These are phyloP conservation scores for Acer saccharum DNA, from an alignment of 345 rosid species.

Conservation along the genomic window DNA sequence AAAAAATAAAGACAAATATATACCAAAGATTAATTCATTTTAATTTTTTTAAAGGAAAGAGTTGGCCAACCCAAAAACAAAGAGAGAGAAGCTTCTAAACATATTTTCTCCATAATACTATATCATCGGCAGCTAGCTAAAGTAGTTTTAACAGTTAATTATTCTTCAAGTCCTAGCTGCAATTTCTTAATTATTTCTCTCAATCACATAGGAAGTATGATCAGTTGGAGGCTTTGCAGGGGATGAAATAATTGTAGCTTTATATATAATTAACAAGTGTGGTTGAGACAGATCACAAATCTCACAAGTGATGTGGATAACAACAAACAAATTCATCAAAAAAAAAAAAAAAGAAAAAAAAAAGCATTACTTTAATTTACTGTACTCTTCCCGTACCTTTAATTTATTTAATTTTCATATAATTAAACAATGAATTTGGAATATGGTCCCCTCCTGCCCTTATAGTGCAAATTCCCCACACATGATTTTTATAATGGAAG, in stretches of 20 bases:
- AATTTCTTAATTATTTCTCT: neutral
- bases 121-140: neutral
- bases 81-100: neutral
- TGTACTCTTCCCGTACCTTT: constrained; percentile 30
- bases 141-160: neutral
- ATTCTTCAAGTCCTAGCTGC: neutral
- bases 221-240: neutral
- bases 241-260: constrained; percentile 5
- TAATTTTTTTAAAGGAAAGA: too few relatives aligned
- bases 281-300: constrained; percentile 11
- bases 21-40: too few relatives aligned
- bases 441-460: constrained; percentile 30
- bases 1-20: too few relatives aligned
- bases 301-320: constrained; percentile 7
- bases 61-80: neutral
- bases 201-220: neutral
- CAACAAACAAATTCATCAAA: neutral
- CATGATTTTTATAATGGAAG: constrained; percentile 16
- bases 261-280: neutral
- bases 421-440: constrained; percentile 18
- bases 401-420: neutral
- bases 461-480: constrained; percentile 32
- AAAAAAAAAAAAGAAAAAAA: neutral
- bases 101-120: neutral
- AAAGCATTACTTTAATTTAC: constrained; percentile 12